Conservation (phyloP, 305 asterid genomes). For the Fraxinus ornus region DNA sequence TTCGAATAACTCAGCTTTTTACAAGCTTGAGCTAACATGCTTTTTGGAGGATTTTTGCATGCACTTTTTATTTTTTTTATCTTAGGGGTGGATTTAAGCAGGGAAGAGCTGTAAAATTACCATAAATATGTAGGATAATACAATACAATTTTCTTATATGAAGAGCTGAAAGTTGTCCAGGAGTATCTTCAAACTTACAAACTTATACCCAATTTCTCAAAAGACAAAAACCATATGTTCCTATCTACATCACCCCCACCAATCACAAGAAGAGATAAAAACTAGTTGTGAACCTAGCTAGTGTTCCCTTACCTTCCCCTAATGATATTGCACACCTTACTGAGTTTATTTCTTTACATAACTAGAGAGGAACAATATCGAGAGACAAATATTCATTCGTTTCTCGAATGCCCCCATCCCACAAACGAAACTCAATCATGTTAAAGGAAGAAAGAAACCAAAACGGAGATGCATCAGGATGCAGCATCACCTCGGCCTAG, state of each 20-base stretch:
- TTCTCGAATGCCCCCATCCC: conserved; percentile 31
- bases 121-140: neutral
- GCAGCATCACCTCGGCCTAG: conserved; percentile 55
- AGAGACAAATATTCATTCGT: conserved; percentile 28
- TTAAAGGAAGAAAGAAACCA: neutral
- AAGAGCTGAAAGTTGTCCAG: neutral
- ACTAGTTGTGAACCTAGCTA: conserved; percentile 30
- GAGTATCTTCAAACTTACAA: conserved; percentile 29
- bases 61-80: too few relatives aligned
- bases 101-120: neutral
- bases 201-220: conserved; percentile 25
- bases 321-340: conserved; percentile 33
- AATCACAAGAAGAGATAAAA: conserved; percentile 38
- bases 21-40: neutral
- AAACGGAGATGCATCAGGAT: neutral
- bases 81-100: neutral
- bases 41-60: neutral
- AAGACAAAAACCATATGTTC: conserved; percentile 24
- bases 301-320: conserved; percentile 35
- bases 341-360: conserved; percentile 53
- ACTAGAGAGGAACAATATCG: conserved; percentile 30
- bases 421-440: conserved; percentile 29
- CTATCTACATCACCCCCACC: conserved; percentile 70
- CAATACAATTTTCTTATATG: conserved; percentile 7
- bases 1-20: neutral